phyloP scores from a whole-genome alignment of 352 stramenopile species.

The Poterioochromonas sp. region DNA sequence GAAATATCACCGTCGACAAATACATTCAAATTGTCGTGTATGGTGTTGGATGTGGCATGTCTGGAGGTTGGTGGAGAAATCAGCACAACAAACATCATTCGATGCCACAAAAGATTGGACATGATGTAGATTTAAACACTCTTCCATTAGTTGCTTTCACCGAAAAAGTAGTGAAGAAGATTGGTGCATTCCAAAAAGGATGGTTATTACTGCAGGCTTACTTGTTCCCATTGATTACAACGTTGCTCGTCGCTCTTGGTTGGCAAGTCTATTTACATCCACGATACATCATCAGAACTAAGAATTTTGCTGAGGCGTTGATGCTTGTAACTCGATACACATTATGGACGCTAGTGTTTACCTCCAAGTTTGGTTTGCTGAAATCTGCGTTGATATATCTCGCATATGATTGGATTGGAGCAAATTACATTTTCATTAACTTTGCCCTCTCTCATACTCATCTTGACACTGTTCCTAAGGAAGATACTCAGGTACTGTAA shows the following conservation, averaged over 20 bases:
- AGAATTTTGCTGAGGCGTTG: constrained; percentile 14
- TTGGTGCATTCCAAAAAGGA: constrained; percentile 5
- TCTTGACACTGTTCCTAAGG: constrained; percentile 36
- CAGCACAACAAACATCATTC: constrained; percentile 47
- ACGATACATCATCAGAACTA: constrained; percentile 39
- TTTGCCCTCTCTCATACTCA: constrained; percentile 45
- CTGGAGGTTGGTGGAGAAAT: constrained; percentile 39
- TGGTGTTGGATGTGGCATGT: constrained; percentile 42
- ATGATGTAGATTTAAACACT: constrained; percentile 46
- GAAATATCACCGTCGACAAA: constrained; percentile 38
- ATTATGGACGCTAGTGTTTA: constrained; percentile 27
- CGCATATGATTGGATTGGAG: constrained; percentile 32
- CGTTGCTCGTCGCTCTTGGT: constrained; percentile 37
- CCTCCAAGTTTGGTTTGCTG: constrained; percentile 20
- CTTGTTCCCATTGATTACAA: constrained; percentile 40
- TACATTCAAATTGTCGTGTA: constrained; percentile 39
- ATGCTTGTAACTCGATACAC: constrained; percentile 28
- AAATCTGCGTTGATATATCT: constrained; percentile 30
- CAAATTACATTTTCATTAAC: constrained; percentile 45
- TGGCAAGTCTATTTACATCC: constrained; percentile 44
- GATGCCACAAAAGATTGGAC: constrained; percentile 41
- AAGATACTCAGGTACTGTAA: constrained; percentile 40
- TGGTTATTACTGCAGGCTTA: constrained; percentile 41
- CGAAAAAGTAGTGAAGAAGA: constrained; percentile 34
- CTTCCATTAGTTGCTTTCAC: constrained; percentile 43